A percentile compares a stretch with the other conserved stretches of the same genome.
These are phyloP conservation scores for Prunus armeniaca DNA, from an alignment of 306 rosid species.

Conservation along the genomic window DNA sequence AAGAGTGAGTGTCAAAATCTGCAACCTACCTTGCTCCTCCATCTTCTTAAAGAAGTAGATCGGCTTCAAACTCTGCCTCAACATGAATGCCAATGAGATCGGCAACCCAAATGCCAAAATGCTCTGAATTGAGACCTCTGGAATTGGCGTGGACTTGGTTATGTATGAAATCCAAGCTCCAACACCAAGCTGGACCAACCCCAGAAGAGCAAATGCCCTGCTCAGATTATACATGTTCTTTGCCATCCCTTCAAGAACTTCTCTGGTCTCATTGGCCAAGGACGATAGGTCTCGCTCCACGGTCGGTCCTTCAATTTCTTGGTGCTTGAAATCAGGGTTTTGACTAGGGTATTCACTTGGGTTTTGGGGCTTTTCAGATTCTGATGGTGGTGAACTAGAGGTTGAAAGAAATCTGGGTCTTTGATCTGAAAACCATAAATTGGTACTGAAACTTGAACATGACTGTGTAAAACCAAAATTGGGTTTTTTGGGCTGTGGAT, in stretches of 20 bases:
- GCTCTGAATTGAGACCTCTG: conserved; percentile 61
- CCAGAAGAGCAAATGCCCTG: conserved; percentile 51
- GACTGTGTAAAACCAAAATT: background rate
- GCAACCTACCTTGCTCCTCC: conserved; percentile 69
- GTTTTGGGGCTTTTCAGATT: conserved; percentile 35
- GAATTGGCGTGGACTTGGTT: conserved; percentile 31
- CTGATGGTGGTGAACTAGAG: conserved; percentile 25
- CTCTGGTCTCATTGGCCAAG: conserved; percentile 64
- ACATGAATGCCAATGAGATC: conserved; percentile 60
- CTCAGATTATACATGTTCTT: conserved; percentile 58
- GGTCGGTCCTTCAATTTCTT: conserved; percentile 91
- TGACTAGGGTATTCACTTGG: conserved; percentile 51
- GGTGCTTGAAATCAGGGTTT: conserved; percentile 76
- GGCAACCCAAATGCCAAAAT: conserved; percentile 75
- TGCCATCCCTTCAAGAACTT: conserved; percentile 50
- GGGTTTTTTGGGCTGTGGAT: background rate
- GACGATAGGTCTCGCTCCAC: conserved; percentile 77
- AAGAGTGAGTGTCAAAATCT: conserved; percentile 56
- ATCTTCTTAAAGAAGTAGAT: conserved; percentile 57
- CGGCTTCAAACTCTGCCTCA: conserved; percentile 62
- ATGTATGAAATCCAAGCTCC: conserved; percentile 75
- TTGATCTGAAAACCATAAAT: background rate
- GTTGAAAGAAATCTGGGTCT: conserved; percentile 47
- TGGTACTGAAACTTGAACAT: background rate
- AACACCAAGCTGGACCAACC: conserved; percentile 56